Conservation (phyloP, 306 rosid species). For the Morella rubra region DNA sequence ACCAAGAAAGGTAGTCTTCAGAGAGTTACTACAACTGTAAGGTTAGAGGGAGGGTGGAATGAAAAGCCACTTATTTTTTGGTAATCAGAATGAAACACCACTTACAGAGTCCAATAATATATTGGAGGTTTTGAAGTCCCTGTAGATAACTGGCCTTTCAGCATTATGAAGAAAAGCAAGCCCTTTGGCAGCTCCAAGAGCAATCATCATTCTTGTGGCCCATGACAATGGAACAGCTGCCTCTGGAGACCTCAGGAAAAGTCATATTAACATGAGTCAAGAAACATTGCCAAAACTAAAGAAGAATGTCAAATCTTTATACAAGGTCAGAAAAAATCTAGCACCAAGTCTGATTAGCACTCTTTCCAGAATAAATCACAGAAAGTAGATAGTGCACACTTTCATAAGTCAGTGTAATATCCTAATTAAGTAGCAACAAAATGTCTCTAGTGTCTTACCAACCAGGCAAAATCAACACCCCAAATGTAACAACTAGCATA, state of each 20-base stretch:
- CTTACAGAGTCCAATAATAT: conserved; percentile 58
- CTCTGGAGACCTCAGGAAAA: conserved; percentile 30
- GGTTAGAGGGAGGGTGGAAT: not conserved
- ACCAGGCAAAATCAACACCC: not conserved
- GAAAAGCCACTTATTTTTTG: conserved; percentile 1
- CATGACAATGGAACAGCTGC: conserved; percentile 52
- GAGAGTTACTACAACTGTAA: not conserved
- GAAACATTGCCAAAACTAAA: conserved; percentile 1
- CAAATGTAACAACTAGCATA: not conserved
- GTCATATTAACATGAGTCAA: conserved; percentile 12
- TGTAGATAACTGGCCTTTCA: conserved; percentile 59
- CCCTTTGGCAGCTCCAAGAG: conserved; percentile 68
- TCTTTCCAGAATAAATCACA: not conserved
- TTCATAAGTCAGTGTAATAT: not conserved
- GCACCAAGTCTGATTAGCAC: conserved; percentile 3
- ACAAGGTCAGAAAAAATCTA: not conserved
- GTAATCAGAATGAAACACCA: not conserved
- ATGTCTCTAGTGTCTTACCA: not conserved
- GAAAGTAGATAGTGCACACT: not conserved
- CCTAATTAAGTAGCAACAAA: not conserved
- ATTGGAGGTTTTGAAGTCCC: conserved; percentile 64
- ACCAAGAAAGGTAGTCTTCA: not conserved
- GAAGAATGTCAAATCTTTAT: not conserved
- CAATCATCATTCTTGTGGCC: conserved; percentile 58
- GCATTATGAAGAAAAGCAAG: conserved; percentile 70